A percentile compares a stretch with the other conserved stretches of the same genome.
These are phyloP conservation scores for Clathrus columnatus DNA, from an alignment of 768 basidiomycete genomes.

Conservation along the genomic window DNA sequence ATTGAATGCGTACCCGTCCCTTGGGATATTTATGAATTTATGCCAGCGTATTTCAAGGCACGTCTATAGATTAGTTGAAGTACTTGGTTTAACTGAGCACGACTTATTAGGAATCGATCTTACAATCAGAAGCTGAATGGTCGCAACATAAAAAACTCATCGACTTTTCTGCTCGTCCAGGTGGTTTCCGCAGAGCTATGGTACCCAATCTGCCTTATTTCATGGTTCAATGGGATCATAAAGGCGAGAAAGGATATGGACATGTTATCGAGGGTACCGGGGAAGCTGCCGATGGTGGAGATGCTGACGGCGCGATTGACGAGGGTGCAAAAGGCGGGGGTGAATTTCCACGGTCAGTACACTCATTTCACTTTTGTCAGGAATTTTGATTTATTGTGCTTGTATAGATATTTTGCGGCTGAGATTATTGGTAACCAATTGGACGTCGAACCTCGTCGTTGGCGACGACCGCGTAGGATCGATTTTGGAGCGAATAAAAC, in stretches of 20 bases:
- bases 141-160: conserved; percentile 97
- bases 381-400: background rate
- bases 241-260: conserved; percentile 95
- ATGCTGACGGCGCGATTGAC: conserved; percentile 57
- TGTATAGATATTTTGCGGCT: conserved; percentile 76
- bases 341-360: conserved; percentile 73
- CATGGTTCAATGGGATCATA: conserved; percentile 97
- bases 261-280: conserved; percentile 93
- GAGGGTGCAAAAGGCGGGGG: conserved; percentile 89
- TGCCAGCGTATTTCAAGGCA: conserved; percentile 92
- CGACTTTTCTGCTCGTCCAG: conserved; percentile 81
- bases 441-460: conserved; percentile 76
- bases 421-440: conserved; percentile 92
- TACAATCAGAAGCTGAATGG: conserved; percentile 93
- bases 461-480: conserved; percentile 71
- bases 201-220: conserved; percentile 97
- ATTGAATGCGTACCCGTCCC: conserved; percentile 94
- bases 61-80: conserved; percentile 13
- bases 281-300: conserved; percentile 51
- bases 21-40: conserved; percentile 76
- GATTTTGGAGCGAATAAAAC: conserved; percentile 65
- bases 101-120: conserved; percentile 73
- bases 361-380: background rate
- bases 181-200: conserved; percentile 91
- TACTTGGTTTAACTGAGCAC: conserved; percentile 3